Conservation (phyloP, 106 monocot genomes). For the Gastrodia elata region DNA sequence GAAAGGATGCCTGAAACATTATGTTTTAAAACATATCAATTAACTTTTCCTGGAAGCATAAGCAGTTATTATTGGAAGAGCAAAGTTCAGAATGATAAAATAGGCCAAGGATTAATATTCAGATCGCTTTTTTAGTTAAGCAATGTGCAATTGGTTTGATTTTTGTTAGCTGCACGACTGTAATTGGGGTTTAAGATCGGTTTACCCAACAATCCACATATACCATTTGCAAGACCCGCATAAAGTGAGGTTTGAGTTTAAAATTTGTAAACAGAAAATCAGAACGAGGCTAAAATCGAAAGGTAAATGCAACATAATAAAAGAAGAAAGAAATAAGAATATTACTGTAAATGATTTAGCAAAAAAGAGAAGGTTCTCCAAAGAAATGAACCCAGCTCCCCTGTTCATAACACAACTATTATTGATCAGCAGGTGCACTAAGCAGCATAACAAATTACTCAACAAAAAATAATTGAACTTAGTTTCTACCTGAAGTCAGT, state of each 20-base stretch:
- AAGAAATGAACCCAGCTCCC: conserved; percentile 41
- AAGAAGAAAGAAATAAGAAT: neutral
- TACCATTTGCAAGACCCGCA: neutral
- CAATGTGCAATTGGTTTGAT: too few relatives aligned
- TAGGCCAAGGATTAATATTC: neutral
- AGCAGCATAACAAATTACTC: neutral
- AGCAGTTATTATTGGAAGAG: neutral
- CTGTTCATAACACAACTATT: conserved; percentile 4
- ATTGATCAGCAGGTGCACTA: neutral
- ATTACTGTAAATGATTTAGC: conserved; percentile 33
- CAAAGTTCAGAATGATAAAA: neutral
- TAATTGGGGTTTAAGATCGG: neutral
- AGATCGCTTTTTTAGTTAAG: neutral
- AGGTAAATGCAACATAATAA: neutral
- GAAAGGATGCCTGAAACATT: conserved; percentile 58
- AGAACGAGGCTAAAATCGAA: neutral
- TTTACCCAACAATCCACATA: neutral
- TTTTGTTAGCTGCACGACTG: neutral
- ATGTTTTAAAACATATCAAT: conserved; percentile 1
- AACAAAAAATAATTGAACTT: neutral
- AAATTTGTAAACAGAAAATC: neutral
- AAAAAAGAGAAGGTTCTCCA: conserved; percentile 49
- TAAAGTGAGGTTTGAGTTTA: neutral
- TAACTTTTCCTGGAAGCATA: neutral
- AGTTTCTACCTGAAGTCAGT: conserved; percentile 77